phyloP scores from a whole-genome alignment of 1,284 basidiomycete species.

The Malassezia dermatis region DNA sequence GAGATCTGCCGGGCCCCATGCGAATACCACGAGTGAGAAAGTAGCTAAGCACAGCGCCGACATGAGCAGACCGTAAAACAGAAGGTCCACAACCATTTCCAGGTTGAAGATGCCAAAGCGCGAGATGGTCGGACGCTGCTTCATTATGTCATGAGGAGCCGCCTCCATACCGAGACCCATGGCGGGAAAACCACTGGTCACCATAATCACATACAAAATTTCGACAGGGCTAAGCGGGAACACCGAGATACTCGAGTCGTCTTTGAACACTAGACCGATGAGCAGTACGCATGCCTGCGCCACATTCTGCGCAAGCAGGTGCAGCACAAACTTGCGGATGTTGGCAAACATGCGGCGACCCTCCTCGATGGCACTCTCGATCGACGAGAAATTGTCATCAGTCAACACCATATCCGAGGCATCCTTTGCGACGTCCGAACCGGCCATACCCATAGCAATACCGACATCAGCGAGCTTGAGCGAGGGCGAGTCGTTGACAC shows the following conservation, averaged over 20 bases:
- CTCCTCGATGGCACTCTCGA: conserved; percentile 59
- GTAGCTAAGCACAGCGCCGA: conserved; percentile 53
- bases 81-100: conserved; percentile 52
- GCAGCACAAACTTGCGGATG: conserved; percentile 49
- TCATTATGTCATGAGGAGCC: conserved; percentile 57
- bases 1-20: conserved; percentile 34
- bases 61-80: conserved; percentile 60
- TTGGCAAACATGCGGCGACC: conserved; percentile 54
- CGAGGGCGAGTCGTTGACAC: conserved; percentile 47
- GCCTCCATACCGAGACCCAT: conserved; percentile 53
- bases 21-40: conserved; percentile 32
- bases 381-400: conserved; percentile 65
- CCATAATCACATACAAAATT: conserved; percentile 53
- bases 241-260: conserved; percentile 54
- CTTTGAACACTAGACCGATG: conserved; percentile 61
- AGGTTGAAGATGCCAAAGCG: conserved; percentile 45
- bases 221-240: conserved; percentile 62
- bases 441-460: conserved; percentile 45
- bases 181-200: conserved; percentile 47
- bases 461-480: conserved; percentile 46
- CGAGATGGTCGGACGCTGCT: conserved; percentile 50
- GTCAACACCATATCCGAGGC: conserved; percentile 59
- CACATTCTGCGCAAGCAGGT: conserved; percentile 43
- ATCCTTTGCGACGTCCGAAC: conserved; percentile 49
- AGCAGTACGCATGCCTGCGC: conserved; percentile 49